These are phyloP conservation scores for Penicillium sp. DNA, from an alignment of 2,329 filamentous ascomycete genomes.

Conservation along the genomic window DNA sequence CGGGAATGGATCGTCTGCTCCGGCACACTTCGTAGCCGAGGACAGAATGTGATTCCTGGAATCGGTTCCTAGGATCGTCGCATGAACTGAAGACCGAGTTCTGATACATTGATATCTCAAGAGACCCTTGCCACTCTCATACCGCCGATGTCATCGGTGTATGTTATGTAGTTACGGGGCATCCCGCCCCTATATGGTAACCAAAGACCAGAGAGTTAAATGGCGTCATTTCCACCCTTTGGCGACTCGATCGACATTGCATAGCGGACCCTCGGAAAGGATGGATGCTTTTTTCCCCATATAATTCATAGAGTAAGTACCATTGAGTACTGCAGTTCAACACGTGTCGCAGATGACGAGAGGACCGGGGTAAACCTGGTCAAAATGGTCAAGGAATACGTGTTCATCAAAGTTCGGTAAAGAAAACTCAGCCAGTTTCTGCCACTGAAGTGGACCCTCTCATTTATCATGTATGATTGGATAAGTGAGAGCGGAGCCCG, in stretches of 20 bases:
- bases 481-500: not conserved
- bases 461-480: not conserved
- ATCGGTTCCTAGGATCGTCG: not conserved
- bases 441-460: slow-evolving; percentile 6
- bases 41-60: not conserved
- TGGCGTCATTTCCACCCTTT: slow-evolving; percentile 19
- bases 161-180: too few species aligned
- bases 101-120: not conserved
- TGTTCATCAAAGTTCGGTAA: slow-evolving; percentile 13
- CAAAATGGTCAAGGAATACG: slow-evolving; percentile 5
- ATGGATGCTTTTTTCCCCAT: slow-evolving; percentile 7
- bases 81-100: too few species aligned
- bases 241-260: slow-evolving; percentile 34
- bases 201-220: slow-evolving; percentile 12
- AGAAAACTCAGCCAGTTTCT: slow-evolving; percentile 10
- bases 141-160: not conserved
- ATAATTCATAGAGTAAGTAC: not conserved
- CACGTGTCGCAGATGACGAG: not conserved
- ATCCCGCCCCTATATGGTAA: not conserved
- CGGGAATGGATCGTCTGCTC: slow-evolving; percentile 22
- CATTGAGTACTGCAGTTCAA: not conserved
- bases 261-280: slow-evolving; percentile 25
- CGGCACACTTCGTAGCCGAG: too few species aligned
- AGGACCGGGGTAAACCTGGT: not conserved
- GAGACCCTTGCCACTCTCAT: not conserved